phyloP scores from a whole-genome alignment of 108 stramenopile genomes.

The Nannochloropsis gaditana region DNA sequence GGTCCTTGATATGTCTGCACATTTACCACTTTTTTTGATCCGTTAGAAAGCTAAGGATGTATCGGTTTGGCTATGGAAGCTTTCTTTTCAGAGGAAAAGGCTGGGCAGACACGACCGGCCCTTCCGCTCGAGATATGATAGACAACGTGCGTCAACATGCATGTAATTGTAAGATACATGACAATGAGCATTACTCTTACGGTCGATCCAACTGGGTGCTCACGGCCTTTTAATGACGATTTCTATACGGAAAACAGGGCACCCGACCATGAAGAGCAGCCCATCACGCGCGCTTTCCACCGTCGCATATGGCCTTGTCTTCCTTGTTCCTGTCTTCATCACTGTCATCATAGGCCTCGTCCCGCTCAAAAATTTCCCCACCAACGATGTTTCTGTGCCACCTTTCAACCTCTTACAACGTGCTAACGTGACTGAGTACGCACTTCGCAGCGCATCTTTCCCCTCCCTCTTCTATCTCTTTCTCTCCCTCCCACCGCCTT shows the following conservation, averaged over 20 bases:
- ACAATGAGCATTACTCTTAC: background rate
- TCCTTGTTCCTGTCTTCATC: background rate
- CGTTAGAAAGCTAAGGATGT: no score
- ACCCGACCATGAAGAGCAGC: background rate
- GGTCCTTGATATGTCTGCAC: no score
- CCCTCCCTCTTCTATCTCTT: background rate
- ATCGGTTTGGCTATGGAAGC: no score
- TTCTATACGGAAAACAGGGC: background rate
- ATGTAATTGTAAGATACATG: background rate
- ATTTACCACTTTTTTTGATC: no score
- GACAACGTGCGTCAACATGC: background rate
- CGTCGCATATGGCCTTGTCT: background rate
- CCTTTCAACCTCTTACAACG: background rate
- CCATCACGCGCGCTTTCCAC: background rate
- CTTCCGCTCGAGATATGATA: background rate
- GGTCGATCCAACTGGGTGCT: background rate
- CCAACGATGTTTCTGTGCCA: background rate
- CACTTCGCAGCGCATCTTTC: background rate
- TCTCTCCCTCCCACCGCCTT: background rate
- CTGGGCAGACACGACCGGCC: no score
- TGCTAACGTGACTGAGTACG: background rate
- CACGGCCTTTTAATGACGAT: background rate
- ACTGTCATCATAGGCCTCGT: background rate
- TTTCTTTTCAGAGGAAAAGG: no score
- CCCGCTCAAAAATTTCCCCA: background rate